Percentiles rank a stretch among this genome's conserved stretches.
These are phyloP conservation scores for Conringia planisiliqua DNA, from an alignment of 345 rosid species.

Conservation along the genomic window DNA sequence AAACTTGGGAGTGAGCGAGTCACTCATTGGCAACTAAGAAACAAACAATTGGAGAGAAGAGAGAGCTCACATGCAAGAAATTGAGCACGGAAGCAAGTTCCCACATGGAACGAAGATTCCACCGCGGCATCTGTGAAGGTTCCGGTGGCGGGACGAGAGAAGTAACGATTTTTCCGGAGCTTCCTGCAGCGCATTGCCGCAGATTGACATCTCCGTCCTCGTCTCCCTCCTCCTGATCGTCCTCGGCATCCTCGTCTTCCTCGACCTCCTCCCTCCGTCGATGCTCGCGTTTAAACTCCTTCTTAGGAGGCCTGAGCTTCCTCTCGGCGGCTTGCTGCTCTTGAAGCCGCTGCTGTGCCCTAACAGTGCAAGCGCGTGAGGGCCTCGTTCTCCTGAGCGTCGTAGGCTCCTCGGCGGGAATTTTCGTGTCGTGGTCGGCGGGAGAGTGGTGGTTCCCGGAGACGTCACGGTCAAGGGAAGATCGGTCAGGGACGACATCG, in stretches of 20 bases:
- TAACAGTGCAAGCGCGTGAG: slow-evolving; percentile 89
- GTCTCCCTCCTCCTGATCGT: slow-evolving; percentile 47
- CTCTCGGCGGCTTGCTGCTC: slow-evolving; percentile 65
- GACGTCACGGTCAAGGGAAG: slow-evolving; percentile 44
- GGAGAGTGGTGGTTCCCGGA: slow-evolving; percentile 32
- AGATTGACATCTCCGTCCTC: slow-evolving; percentile 28
- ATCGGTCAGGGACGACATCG: slow-evolving; percentile 43
- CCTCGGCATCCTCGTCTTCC: slow-evolving; percentile 45
- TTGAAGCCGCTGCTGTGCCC: slow-evolving; percentile 77
- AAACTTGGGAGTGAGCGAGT: neutral
- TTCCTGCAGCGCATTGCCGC: slow-evolving; percentile 49
- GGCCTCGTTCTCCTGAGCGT: slow-evolving; percentile 72
- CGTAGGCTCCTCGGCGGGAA: slow-evolving; percentile 13
- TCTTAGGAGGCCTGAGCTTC: slow-evolving; percentile 53
- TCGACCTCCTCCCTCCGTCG: slow-evolving; percentile 34
- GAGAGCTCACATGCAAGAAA: slow-evolving; percentile 85
- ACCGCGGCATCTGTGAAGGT: slow-evolving; percentile 79
- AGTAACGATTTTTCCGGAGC: slow-evolving; percentile 64
- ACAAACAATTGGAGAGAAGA: neutral
- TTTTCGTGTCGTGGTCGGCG: slow-evolving; percentile 19
- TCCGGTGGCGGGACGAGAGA: slow-evolving; percentile 73
- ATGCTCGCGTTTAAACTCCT: slow-evolving; percentile 43
- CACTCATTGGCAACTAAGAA: slow-evolving; percentile 12
- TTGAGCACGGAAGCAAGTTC: slow-evolving; percentile 92
- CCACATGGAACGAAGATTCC: slow-evolving; percentile 99